phyloP scores from a whole-genome alignment of 2,329 filamentous ascomycete species.

The Aspergillus awamori region DNA sequence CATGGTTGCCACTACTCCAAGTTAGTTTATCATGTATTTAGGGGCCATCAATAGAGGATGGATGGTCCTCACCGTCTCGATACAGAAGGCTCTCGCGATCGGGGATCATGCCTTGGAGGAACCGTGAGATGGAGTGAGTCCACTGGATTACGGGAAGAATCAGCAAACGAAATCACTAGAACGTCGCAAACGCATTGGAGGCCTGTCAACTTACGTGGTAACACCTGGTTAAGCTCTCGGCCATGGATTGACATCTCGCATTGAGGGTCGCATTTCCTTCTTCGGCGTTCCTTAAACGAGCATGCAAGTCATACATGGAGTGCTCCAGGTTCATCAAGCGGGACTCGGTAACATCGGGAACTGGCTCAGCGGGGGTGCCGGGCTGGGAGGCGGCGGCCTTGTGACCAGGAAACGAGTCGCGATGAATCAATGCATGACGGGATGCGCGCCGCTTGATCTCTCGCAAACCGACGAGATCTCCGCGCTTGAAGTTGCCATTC shows the following conservation, averaged over 20 bases:
- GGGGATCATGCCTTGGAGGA: constrained; percentile 72
- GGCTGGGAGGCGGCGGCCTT: constrained; percentile 77
- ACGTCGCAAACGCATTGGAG: constrained; percentile 10
- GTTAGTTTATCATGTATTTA: constrained; percentile 20
- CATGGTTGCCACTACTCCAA: constrained; percentile 54
- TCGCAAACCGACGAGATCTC: constrained; percentile 83
- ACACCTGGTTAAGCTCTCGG: constrained; percentile 76
- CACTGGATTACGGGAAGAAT: constrained; percentile 54
- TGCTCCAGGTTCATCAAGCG: constrained; percentile 78
- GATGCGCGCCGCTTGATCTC: constrained; percentile 97
- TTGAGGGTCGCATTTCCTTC: constrained; percentile 79
- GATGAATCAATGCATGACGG: constrained; percentile 86
- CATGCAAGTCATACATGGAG: constrained; percentile 76
- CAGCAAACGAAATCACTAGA: constrained; percentile 2
- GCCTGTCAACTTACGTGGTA: constrained; percentile 57
- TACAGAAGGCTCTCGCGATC: constrained; percentile 75
- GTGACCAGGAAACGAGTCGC: constrained; percentile 80
- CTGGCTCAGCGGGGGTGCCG: constrained; percentile 80
- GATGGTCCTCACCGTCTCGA: constrained; percentile 70
- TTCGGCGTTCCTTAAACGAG: constrained; percentile 77
- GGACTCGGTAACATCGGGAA: constrained; percentile 76
- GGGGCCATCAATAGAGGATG: neutral
- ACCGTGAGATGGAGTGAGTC: constrained; percentile 80
- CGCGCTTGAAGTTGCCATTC: constrained; percentile 94
- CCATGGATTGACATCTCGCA: constrained; percentile 76